These are phyloP conservation scores for Boletus sp. DNA, from an alignment of 1,284 basidiomycete species.

Conservation along the genomic window DNA sequence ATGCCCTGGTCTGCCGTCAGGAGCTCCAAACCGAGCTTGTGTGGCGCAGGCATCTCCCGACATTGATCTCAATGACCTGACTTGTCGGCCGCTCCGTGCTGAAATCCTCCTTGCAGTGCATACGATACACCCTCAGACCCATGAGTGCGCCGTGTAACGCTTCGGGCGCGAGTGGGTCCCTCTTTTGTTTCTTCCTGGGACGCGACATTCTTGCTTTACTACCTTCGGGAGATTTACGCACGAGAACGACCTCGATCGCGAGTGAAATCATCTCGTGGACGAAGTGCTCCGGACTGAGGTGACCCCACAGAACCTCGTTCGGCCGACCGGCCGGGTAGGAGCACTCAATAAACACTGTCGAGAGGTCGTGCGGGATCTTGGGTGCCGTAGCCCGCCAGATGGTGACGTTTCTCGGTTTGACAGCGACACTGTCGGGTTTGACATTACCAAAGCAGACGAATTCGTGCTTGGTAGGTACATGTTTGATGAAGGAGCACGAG, in stretches of 20 bases:
- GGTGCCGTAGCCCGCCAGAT: conserved; percentile 78
- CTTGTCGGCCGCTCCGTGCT: conserved; percentile 46
- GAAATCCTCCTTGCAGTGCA: conserved; percentile 77
- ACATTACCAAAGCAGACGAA: conserved; percentile 86
- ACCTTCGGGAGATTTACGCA: conserved; percentile 29
- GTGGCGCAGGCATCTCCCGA: conserved; percentile 50
- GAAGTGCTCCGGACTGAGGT: conserved; percentile 73
- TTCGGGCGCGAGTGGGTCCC: conserved; percentile 36
- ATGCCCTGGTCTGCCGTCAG: conserved; percentile 69
- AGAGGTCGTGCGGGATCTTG: conserved; percentile 61
- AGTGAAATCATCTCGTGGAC: conserved; percentile 62
- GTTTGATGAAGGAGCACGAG: conserved; percentile 73
- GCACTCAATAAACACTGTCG: conserved; percentile 80
- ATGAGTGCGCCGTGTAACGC: conserved; percentile 51
- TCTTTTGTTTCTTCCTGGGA: conserved; percentile 49
- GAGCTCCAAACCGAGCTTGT: conserved; percentile 61
- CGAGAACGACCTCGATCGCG: conserved; percentile 61
- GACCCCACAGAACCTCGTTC: conserved; percentile 66
- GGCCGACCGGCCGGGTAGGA: conserved; percentile 70
- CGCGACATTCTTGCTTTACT: conserved; percentile 28
- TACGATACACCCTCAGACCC: conserved; percentile 68
- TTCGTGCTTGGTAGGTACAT: conserved; percentile 55
- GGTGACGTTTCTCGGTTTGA: conserved; percentile 51
- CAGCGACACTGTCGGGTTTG: conserved; percentile 69
- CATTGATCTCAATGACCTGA: conserved; percentile 70